These are phyloP conservation scores for Candida maesae DNA, from an alignment of 805 yeast species.

Conservation along the genomic window DNA sequence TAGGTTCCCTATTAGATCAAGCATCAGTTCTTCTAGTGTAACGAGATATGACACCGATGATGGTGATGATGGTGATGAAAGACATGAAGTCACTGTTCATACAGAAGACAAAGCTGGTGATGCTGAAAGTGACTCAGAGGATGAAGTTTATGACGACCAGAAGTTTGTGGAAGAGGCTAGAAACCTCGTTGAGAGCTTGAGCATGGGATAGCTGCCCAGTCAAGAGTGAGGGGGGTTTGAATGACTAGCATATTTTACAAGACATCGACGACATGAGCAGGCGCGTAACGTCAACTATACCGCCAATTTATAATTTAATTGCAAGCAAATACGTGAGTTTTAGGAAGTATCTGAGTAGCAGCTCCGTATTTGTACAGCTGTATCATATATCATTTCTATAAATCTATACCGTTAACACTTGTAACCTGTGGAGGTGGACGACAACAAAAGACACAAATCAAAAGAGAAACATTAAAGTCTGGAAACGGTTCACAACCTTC, in stretches of 20 bases:
- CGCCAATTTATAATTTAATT: not conserved
- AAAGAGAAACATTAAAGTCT: no score
- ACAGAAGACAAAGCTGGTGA: not conserved
- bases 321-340: no score
- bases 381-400: slow-evolving; percentile 2
- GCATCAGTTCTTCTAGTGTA: slow-evolving; percentile 11
- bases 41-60: not conserved
- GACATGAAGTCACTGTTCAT: not conserved
- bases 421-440: no score
- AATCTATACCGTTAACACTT: slow-evolving; percentile 4
- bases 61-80: not conserved
- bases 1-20: slow-evolving; percentile 37
- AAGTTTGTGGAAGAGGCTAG: slow-evolving; percentile 26
- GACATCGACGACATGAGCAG: no score
- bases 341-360: no score
- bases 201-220: no score
- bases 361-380: not conserved
- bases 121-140: not conserved
- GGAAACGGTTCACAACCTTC: no score
- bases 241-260: no score
- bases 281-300: no score
- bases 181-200: slow-evolving; percentile 22
- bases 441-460: no score
- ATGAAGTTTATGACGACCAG: slow-evolving; percentile 12
- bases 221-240: no score